A percentile compares a stretch with the other conserved stretches of the same genome.
phyloP scores from a whole-genome alignment of 2,329 filamentous ascomycete species.

The Emergomyces africanus region DNA sequence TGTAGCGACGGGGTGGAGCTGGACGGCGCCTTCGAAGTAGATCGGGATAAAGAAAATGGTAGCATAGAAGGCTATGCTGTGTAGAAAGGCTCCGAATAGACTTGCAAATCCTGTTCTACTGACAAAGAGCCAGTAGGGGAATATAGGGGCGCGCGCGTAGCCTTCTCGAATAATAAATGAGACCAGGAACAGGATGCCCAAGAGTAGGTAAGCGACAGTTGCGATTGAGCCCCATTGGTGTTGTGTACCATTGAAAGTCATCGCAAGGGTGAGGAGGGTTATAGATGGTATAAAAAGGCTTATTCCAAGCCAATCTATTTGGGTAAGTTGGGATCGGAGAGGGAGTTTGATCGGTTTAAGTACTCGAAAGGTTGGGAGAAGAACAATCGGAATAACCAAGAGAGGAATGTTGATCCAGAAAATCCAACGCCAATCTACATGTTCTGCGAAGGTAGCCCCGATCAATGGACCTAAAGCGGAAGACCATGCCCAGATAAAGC shows the following conservation, averaged over 20 bases:
- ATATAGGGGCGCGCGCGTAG: conserved; percentile 34
- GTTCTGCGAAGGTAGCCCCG: conserved; percentile 9
- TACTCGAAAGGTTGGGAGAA: conserved; percentile 40
- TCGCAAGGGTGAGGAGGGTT: conserved; percentile 46
- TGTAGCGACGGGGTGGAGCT: conserved; percentile 39
- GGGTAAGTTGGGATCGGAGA: conserved; percentile 35
- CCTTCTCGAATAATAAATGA: conserved; percentile 44
- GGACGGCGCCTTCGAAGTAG: conserved; percentile 34
- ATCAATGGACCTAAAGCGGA: conserved; percentile 14
- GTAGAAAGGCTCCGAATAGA: conserved; percentile 35
- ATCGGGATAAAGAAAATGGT: conserved; percentile 42
- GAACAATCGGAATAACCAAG: conserved; percentile 32
- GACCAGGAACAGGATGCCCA: conserved; percentile 41
- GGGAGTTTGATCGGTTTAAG: conserved; percentile 35
- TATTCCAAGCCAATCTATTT: conserved; percentile 52
- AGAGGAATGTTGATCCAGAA: conserved; percentile 53
- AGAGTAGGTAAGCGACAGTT: conserved; percentile 46
- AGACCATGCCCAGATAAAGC: conserved; percentile 29
- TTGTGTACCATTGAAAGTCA: conserved; percentile 53
- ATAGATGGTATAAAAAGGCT: conserved; percentile 46
- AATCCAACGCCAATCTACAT: conserved; percentile 45
- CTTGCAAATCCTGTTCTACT: neutral
- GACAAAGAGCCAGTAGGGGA: conserved; percentile 22
- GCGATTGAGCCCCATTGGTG: conserved; percentile 51
- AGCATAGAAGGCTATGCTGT: conserved; percentile 37